Evolutionary conservation across 2,329 filamentous ascomycete species (phyloP), one percentile per base, ranked within the genome.

Genomic region (Aspergillus clavatus): DNA sequence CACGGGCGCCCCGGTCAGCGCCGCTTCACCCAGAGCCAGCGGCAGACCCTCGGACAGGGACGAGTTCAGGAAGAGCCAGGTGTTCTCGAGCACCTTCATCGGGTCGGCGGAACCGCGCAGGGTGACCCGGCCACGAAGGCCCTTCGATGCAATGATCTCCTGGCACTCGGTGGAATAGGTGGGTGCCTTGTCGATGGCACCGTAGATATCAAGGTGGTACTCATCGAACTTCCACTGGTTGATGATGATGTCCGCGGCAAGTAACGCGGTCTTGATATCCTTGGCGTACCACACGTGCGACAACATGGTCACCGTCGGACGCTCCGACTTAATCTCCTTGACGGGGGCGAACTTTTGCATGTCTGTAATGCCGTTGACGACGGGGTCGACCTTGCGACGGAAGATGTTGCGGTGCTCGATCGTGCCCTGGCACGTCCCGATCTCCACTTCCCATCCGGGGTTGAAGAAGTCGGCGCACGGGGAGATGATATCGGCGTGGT

Each of bases 201-300:
- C 81, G 55, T 83, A 84, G 14, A 84, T 77, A 46, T 81, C 74
- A 2, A 84, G 72, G 42, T 75, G 72, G 61, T 83, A 84, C 47
- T 83, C 80, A 33, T 72, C 75, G 62, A 84, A 83, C n/a, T 80
- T 80, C 73, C 77, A 83, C 53, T 80, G 73, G 57, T 84, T 83
- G 52, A 82, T 75, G 50, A 84, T 83, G 50, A 84, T 76, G 53
- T 84, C 80, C 1, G 81, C 80, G 5, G 81, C 79, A 4, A 83
- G 67, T 19, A 84, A 73, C 3, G 81, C 80, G 2, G 75, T 82
- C 61, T 83, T 83, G 62, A 84, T 81, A 50, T 83, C 81, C 59
- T 84, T 84, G 42, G 63, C 65, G 55, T 69, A 70, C 65, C 67
- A 68, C 19, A 70, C 62, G 38, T 84, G 80, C 18, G 80, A 83